Evolutionary conservation across 805 yeast species (phyloP), one percentile per base, ranked within the genome.

Genomic region (Zygotorulaspora chibaensis): DNA sequence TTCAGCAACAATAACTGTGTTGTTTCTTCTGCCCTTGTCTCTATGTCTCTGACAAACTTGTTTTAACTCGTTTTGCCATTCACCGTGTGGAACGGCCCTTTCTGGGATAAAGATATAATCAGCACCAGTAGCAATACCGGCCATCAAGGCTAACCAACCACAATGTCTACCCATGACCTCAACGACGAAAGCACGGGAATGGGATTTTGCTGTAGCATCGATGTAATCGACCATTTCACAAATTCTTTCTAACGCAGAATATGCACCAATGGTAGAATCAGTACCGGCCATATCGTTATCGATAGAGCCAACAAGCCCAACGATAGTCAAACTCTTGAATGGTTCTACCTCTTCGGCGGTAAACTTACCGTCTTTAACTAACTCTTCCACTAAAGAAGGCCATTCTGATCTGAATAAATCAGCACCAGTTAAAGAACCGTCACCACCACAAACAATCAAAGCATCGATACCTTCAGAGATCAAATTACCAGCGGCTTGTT

Each of bases 111-210:
- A 83, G 48, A 89, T 84, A 65, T 81, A 89, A 70, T 93, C 99
- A 2, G 99, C 98, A 59, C 93, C 86, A 25, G 97, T 87, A 36
- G 98, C 89, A 51, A 91, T 83, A 62, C 98, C 99, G 3, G 99
- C 95, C 93, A 89, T 90, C 56, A 93, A 73, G 1, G 95, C 98
- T 58, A 93, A 77, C 99, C 99, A 93, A 52, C 99, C 99, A 75
- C 99, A 93, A 67, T 93, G 97, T 63, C 99, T 81, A 51, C 99
- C 99, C 99, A 93, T 93, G 34, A 93, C 99, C 67, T 93, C 99
- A 48, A 93, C 86, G 36, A 93, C 96, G 66, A 93, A 93, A 7
- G 99, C 99, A 62, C 99, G 80, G 11, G 96, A 87, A 67, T 93
- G 99, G 2, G 98, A 91, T 55, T 86, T 80, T 13, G 99, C 99